Conservation (phyloP, 140 eudicot species). For the Artemisia princeps region DNA sequence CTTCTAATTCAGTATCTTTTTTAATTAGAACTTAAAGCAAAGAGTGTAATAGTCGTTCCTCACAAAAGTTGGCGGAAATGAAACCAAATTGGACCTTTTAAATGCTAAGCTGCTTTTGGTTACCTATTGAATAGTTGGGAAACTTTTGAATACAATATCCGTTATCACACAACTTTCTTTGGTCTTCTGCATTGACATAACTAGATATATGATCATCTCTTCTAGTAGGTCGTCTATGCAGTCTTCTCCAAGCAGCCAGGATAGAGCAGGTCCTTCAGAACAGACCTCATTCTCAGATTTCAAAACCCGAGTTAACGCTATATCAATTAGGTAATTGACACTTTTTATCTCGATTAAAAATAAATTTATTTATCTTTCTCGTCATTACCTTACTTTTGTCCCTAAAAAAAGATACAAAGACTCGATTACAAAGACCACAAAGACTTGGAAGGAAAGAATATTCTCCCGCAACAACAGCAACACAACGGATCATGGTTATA, state of each 20-base stretch:
- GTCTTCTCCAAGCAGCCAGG: conserved; percentile 45
- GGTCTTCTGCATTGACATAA: not conserved
- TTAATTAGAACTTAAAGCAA: too few species aligned
- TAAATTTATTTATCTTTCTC: not conserved
- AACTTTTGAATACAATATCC: too few species aligned
- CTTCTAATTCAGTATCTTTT: too few species aligned
- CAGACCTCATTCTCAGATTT: conserved; percentile 60
- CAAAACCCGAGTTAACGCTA: conserved; percentile 66
- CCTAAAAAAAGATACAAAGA: conserved; percentile 62
- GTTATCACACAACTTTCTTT: too few species aligned
- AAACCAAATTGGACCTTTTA: too few species aligned
- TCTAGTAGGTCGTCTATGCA: conserved; percentile 45
- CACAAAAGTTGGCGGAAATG: too few species aligned
- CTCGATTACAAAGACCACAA: conserved; percentile 66
- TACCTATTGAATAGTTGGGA: too few species aligned
- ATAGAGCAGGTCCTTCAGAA: conserved; percentile 78
- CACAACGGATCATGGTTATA: conserved; percentile 27
- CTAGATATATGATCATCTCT: not conserved
- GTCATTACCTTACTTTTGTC: conserved; percentile 1
- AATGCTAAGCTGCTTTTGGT: too few species aligned
- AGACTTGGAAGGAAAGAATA: conserved; percentile 51
- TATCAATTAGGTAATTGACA: conserved; percentile 59
- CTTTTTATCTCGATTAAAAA: not conserved
- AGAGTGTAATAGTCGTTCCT: too few species aligned
- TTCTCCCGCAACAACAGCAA: conserved; percentile 34